Percentiles rank a stretch among this genome's conserved stretches.
Evolutionary conservation across 208 protist genomes (phyloP).

Genomic region (Plasmodiophora brassicae): DNA sequence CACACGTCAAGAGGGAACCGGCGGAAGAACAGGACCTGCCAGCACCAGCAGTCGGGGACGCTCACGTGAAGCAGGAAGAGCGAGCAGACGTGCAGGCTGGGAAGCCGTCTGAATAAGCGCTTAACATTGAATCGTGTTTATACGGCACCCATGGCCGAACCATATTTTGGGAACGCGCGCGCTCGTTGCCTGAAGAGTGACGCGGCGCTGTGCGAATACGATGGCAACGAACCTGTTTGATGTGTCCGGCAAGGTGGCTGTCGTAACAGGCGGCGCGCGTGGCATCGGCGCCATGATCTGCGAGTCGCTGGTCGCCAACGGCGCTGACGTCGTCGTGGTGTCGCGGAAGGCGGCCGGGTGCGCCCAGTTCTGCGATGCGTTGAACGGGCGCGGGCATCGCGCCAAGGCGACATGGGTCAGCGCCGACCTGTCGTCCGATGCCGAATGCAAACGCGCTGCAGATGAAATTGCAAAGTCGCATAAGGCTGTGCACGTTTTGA

Average conservation of each 20-base stretch:
- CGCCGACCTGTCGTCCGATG: background rate
- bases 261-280: background rate
- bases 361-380: background rate
- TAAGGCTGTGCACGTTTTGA: background rate
- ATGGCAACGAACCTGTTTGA: no score
- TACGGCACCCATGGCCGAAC: no score
- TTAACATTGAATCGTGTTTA: no score
- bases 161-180: no score
- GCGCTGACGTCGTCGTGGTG: constrained; percentile 8
- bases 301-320: constrained; percentile 10
- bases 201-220: no score
- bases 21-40: no score
- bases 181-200: no score
- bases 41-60: no score
- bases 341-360: background rate
- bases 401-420: background rate
- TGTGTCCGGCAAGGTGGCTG: background rate
- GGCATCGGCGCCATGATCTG: constrained; percentile 9
- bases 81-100: no score
- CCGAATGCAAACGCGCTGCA: background rate
- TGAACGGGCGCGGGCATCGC: background rate
- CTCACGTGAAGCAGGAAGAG: no score
- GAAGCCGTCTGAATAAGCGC: no score
- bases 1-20: no score
- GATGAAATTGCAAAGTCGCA: background rate